A percentile compares a stretch with the other conserved stretches of the same genome.
Evolutionary conservation across 345 rosid species (phyloP).

Genomic region (Citropsis articulata): DNA sequence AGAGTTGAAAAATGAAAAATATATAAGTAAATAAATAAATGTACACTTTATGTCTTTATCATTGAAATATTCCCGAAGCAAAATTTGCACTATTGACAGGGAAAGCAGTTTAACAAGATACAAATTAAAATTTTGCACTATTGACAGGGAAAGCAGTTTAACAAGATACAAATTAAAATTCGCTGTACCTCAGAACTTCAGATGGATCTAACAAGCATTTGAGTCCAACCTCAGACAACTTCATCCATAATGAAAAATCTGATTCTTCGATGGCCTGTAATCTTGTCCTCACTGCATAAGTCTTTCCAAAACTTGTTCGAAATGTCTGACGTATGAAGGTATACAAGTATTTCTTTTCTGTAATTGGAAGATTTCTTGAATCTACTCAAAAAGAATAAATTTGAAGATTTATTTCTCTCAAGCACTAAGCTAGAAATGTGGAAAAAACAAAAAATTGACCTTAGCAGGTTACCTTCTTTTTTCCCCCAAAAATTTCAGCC

Average conservation of each 20-base stretch:
- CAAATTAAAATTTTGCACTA: slow-evolving; percentile 23
- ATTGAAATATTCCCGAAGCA: slow-evolving; percentile 20
- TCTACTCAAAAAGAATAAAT: slow-evolving; percentile 46
- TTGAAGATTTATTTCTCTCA: slow-evolving; percentile 38
- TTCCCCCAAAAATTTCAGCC: slow-evolving; percentile 22
- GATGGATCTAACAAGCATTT: background rate
- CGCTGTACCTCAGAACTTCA: background rate
- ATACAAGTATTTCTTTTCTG: slow-evolving; percentile 33
- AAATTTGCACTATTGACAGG: slow-evolving; percentile 25
- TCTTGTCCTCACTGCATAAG: slow-evolving; percentile 14
- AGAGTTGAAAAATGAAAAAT: no score
- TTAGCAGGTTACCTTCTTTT: slow-evolving; percentile 20
- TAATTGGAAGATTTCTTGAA: slow-evolving; percentile 19
- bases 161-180: slow-evolving; percentile 3
- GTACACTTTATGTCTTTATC: slow-evolving; percentile 4
- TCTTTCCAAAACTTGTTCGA: slow-evolving; percentile 5
- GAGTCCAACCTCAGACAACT: background rate
- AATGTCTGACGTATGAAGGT: slow-evolving; percentile 22
- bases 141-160: background rate
- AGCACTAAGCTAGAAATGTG: slow-evolving; percentile 21
- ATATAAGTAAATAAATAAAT: background rate
- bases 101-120: slow-evolving; percentile 8
- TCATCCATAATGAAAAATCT: no score
- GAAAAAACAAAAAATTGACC: slow-evolving; percentile 25
- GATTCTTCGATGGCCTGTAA: slow-evolving; percentile 5